Percentiles rank a stretch among this genome's conserved stretches.
Evolutionary conservation across 1,284 basidiomycete species (phyloP).

Genomic region (Ustilago trichophora): DNA sequence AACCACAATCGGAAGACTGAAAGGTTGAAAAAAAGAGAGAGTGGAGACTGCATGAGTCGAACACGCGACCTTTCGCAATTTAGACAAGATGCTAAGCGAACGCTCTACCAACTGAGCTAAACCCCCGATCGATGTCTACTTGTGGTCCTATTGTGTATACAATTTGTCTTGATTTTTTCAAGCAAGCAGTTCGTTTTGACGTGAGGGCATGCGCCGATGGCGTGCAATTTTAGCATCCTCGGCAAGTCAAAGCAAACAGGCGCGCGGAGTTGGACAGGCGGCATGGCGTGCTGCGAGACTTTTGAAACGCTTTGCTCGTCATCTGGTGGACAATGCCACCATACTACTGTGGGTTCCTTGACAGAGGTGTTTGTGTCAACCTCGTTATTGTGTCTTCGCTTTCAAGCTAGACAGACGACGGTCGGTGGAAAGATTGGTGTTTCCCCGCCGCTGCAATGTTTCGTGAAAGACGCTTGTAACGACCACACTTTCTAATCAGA

Average conservation of each 20-base stretch:
- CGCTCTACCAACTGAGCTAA: constrained; percentile 59
- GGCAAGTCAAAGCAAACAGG: constrained; percentile 3
- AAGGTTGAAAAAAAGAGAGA: constrained; percentile 6
- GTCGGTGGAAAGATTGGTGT: no score
- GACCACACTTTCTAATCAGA: no score
- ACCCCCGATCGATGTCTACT: constrained; percentile 27
- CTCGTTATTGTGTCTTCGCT: no score
- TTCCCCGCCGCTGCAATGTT: no score
- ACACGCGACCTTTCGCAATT: constrained; percentile 57
- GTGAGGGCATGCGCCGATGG: constrained; percentile 14
- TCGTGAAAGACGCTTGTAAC: no score
- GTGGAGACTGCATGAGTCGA: constrained; percentile 59
- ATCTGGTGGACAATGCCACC: constrained; percentile 6
- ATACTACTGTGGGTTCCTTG: no score
- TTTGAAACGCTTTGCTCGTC: constrained; percentile 3
- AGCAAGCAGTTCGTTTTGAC: constrained; percentile 18
- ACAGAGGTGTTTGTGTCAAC: no score
- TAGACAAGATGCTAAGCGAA: constrained; percentile 54
- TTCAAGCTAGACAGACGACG: no score
- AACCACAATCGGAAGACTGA: no score
- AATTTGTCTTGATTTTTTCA: no score
- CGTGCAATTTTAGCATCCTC: constrained; percentile 30
- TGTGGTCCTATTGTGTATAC: constrained; percentile 1
- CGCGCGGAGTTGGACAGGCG: no score
- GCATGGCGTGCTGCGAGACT: constrained; percentile 20